Percentiles rank a stretch among this genome's conserved stretches.
phyloP scores from a whole-genome alignment of 2,329 filamentous ascomycete species.

The Cucurbitaria berberidis region DNA sequence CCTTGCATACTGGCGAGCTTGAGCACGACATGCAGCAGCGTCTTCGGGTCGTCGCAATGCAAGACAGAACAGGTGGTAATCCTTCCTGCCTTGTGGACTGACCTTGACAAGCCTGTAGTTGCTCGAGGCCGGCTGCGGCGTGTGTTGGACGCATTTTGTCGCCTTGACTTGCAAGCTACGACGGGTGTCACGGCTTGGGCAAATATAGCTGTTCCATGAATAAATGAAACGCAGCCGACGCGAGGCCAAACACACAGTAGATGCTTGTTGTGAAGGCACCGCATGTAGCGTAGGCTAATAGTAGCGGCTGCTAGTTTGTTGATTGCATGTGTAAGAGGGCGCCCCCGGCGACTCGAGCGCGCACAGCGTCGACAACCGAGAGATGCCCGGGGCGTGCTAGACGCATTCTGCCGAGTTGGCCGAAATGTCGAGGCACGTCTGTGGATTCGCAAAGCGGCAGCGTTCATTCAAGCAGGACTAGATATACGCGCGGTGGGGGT shows the following conservation, averaged over 20 bases:
- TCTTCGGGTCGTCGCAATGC: constrained; percentile 17
- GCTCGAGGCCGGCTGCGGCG: background rate
- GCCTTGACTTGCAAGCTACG: constrained; percentile 3
- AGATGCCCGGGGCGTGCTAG: constrained; percentile 20
- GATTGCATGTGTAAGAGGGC: constrained; percentile 28
- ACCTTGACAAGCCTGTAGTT: too few species aligned
- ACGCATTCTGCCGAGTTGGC: constrained; percentile 40
- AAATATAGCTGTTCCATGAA: background rate
- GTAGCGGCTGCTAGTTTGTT: constrained; percentile 24
- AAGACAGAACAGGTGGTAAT: constrained; percentile 20
- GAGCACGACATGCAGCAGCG: constrained; percentile 9
- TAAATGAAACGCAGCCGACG: background rate
- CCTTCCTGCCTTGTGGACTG: background rate
- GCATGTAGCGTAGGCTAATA: constrained; percentile 22
- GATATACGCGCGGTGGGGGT: background rate
- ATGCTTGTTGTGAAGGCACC: constrained; percentile 3
- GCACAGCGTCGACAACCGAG: constrained; percentile 39
- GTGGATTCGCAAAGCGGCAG: background rate
- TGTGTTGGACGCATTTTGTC: background rate
- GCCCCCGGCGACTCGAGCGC: too few species aligned
- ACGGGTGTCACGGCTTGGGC: background rate
- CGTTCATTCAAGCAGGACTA: background rate
- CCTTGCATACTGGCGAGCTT: background rate
- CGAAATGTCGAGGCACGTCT: constrained; percentile 12
- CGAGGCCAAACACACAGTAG: background rate